Base-by-base conservation (phyloP, 192 early-diverging fungal species). In the Chytriomyces sp. region DNA sequence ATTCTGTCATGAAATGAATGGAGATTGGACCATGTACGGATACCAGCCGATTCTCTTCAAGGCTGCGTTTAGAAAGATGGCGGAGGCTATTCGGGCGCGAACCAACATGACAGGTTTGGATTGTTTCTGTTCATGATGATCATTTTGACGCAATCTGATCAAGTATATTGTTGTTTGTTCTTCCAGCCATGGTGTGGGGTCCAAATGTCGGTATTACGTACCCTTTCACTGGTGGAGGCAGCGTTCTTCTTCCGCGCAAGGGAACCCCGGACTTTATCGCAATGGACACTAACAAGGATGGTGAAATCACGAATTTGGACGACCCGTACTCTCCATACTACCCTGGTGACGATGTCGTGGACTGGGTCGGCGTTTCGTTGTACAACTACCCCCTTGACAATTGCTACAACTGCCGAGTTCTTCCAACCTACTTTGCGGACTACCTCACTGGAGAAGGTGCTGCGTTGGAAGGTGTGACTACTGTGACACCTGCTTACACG, bases 1-100 rank as follows among this genome's bases (percentile, higher is more conserved):
- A 8, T 86, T 64, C 47, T 80, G 82, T 48, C 82, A 84, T 64
- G 84, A 86, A 57, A 86, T 86, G 84, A 86, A 86, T 61, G 84
- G 82, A 81, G 65, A 79, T 45, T 82, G 81, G 81, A 45, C 46
- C 28, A 35, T n/a, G 7, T 83, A 82, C 67, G 80, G 80, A 26
- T 24, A 64, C 20, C 64, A 67, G 50, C 84, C 84, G 9, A 72
- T 28, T 24, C 47, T 16, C 10, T 86, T 57, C 69, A 82, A 44
- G 7, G 28, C 28, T 6, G 45, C 0, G 8, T 86, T 84, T 66
- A 44, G 57, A 57, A 67, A 53, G 61, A 61, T 86, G 68, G 49
- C 84, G 5, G 43, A 45, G 20, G 64, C 62, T 45, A 70, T 86
- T n/a, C 64, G 69, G 10, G 49, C 46, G 46, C 18, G 62, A 5